Conservation (phyloP, 2,329 filamentous ascomycete genomes). For the Colletotrichum navitas region DNA sequence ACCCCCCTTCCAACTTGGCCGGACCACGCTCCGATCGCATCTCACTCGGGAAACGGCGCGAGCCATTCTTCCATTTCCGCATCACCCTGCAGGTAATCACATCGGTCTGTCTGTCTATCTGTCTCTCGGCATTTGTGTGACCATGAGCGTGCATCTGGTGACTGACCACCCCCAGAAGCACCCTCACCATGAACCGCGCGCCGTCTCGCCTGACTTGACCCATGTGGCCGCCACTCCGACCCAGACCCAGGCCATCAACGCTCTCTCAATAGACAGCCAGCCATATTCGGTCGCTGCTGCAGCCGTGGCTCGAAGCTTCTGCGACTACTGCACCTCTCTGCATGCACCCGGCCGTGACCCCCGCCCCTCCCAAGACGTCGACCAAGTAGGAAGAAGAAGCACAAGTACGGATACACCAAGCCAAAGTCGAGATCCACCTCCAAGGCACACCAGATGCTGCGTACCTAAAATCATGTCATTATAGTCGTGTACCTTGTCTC, state of each 20-base stretch:
- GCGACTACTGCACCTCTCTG: slow-evolving; percentile 36
- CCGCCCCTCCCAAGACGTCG: slow-evolving; percentile 11
- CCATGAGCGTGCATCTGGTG: slow-evolving; percentile 13
- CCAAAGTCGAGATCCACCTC: slow-evolving; percentile 22
- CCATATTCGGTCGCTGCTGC: slow-evolving; percentile 40
- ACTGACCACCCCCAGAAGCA: slow-evolving; percentile 11
- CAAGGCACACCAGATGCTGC: background rate
- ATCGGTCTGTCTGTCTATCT: slow-evolving; percentile 7
- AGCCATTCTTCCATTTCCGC: slow-evolving; percentile 31
- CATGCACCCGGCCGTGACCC: slow-evolving; percentile 39
- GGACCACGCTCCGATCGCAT: slow-evolving; percentile 42
- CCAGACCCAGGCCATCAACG: slow-evolving; percentile 14
- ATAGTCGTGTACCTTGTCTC: slow-evolving; percentile 1
- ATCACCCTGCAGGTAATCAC: slow-evolving; percentile 31
- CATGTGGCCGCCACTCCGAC: slow-evolving; percentile 34
- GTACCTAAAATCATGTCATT: slow-evolving; percentile 6
- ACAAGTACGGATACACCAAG: slow-evolving; percentile 4
- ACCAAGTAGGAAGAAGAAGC: background rate
- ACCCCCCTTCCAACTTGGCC: slow-evolving; percentile 16
- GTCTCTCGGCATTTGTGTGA: slow-evolving; percentile 24
- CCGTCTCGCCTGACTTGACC: slow-evolving; percentile 17
- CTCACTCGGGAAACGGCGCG: slow-evolving; percentile 35
- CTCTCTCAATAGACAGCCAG: slow-evolving; percentile 23
- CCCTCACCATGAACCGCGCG: background rate
- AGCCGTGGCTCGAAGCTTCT: slow-evolving; percentile 41